Percentiles rank a stretch among this genome's conserved stretches.
Conservation (phyloP, 1,284 basidiomycete genomes). For the Cryptococcus sp. region DNA sequence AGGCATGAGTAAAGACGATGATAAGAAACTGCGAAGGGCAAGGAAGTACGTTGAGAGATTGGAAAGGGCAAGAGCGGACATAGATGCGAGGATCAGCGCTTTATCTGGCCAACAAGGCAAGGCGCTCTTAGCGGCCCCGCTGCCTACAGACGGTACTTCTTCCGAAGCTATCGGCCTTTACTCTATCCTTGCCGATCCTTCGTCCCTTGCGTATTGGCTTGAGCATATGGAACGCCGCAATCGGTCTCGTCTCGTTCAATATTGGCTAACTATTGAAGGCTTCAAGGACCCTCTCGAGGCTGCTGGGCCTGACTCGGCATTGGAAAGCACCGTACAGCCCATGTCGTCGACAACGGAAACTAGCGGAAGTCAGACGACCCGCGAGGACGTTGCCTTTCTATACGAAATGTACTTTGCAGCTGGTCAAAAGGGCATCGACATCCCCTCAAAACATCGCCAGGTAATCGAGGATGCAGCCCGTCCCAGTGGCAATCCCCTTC, state of each 20-base stretch:
- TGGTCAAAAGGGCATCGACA: conserved; percentile 19
- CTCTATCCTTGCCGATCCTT: conserved; percentile 80
- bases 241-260: conserved; percentile 83
- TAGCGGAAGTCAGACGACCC: conserved; percentile 18
- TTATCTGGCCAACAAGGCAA: conserved; percentile 61
- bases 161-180: conserved; percentile 26
- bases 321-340: conserved; percentile 11
- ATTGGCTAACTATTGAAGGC: conserved; percentile 95
- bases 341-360: conserved; percentile 3
- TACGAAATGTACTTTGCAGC: conserved; percentile 75
- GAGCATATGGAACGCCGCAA: conserved; percentile 93
- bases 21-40: conserved; percentile 16
- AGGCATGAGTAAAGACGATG: conserved; percentile 13
- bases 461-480: conserved; percentile 27
- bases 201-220: conserved; percentile 91
- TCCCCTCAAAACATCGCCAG: conserved; percentile 19
- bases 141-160: conserved; percentile 3
- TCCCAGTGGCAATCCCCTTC: conserved; percentile 1
- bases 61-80: conserved; percentile 79
- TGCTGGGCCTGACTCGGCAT: conserved; percentile 57
- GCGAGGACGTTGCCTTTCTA: conserved; percentile 82
- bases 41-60: conserved; percentile 84
- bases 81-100: conserved; percentile 78
- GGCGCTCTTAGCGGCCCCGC: conserved; percentile 8
- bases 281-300: conserved; percentile 95